Evolutionary conservation across 2,329 filamentous ascomycete genomes (phyloP), one percentile per base, ranked within the genome.

Genomic region (Penicillium sp.): DNA sequence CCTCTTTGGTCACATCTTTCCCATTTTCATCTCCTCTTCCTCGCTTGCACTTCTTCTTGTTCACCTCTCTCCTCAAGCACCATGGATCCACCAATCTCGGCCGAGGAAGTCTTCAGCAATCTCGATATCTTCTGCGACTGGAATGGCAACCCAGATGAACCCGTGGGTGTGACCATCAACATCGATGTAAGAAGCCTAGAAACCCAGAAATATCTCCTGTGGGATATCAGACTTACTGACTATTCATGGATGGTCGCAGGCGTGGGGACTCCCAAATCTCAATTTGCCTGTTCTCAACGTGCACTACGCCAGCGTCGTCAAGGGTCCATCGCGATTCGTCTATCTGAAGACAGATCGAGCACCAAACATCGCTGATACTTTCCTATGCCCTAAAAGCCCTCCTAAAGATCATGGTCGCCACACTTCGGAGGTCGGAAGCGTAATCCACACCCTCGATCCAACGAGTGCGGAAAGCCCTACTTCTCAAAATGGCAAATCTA

Each of bases 71-170:
- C 31, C 9, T 43, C 31, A 21, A 24, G 48, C 18, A 2, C 24
- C 38, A 61, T 64, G 58, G 43, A 59, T 22, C 51, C 16, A 45
- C 55, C 18, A 45, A 49, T 6, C 38, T n/a, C 34, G 13, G 21
- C 8, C 32, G n/a, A 43, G 27, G 42, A 51, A 5, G 13, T 63
- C 51, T 63, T 69, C 49, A 65, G 52, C 38, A 65, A 69, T 24
- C 60, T 74, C 8, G 67, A 72, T 38, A 40, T 74, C 21, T 63
- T 56, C 32, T 67, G 68, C 13, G 63, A 63, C 13, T 74, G 72
- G 72, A 61, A 59, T 47, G 71, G 70, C 3, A 56, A 64, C 29
- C 49, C 53, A 3, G 48, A 46, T 8, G 59, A 65, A 29, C 57
- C 65, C 27, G 64, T 70, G 16, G 54, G 62, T 21, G 44, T 72